phyloP scores from a whole-genome alignment of 495 filamentous ascomycete genomes.

The Penicillium canariense region DNA sequence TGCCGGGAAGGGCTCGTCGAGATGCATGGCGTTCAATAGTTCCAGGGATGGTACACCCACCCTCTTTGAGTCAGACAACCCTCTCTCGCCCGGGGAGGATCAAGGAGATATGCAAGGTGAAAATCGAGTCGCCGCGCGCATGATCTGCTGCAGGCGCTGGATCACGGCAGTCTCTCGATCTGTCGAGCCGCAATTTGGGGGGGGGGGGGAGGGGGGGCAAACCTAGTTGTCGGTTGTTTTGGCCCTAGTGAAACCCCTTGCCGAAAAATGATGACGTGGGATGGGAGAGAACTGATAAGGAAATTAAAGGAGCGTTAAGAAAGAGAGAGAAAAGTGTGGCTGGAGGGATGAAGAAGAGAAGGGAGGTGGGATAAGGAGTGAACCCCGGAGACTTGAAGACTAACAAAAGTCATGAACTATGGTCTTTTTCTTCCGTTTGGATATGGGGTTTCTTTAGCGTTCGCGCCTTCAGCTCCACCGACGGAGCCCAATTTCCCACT shows the following conservation, averaged over 20 bases:
- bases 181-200: neutral
- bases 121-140: conserved; percentile 15
- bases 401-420: neutral
- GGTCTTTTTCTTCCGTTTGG: conserved; percentile 4
- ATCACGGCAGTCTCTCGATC: neutral
- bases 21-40: conserved; percentile 41
- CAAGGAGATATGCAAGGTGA: conserved; percentile 19
- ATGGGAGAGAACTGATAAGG: conserved; percentile 12
- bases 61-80: neutral
- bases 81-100: conserved; percentile 9
- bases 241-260: conserved; percentile 19
- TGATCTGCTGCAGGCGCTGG: conserved; percentile 21
- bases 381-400: neutral
- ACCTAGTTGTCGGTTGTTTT: neutral
- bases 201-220: neutral
- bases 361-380: neutral
- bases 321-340: neutral
- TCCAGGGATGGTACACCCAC: conserved; percentile 8
- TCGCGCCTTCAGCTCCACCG: conserved; percentile 19
- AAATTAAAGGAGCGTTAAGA: conserved; percentile 5
- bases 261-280: conserved; percentile 2
- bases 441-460: conserved; percentile 15
- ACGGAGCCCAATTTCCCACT: conserved; percentile 26
- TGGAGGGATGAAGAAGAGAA: neutral
- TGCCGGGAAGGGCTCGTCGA: conserved; percentile 24